Evolutionary conservation across 2,329 filamentous ascomycete genomes (phyloP), one percentile per base, ranked within the genome.

Genomic region (Coniella lustricola): DNA sequence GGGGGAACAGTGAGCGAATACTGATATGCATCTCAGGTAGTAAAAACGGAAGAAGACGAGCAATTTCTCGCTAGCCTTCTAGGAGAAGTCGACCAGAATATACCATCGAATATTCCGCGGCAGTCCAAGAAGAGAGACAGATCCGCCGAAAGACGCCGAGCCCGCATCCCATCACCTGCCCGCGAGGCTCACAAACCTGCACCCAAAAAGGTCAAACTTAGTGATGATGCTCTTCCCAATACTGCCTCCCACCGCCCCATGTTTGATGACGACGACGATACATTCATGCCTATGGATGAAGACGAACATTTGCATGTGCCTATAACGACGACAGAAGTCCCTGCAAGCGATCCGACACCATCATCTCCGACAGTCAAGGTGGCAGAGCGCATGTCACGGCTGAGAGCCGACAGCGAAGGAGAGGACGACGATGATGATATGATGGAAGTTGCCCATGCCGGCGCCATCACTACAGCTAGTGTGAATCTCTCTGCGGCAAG

Each of bases 281-380:
- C 71, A 39, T 76, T 76, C 47, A 68, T 77, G 29, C 63, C 68
- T 4, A 69, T 42, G 17, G 44, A 76, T 44, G 82, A 90, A 47
- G 84, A 93, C 54, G 82, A 84, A 59, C 63, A 69, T 35, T 56
- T 60, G 13, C 61, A 60, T 21, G 52, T 55, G 40, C 63, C 70
- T 35, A 56, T 59, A 10, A 60, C 60, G 21, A 52, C 54, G 43
- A 59, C 64, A 21, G 75, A 78, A 50, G 68, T 87, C n/a, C 76
- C 76, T n/a, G 91, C 93, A 82, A 90, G 86, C 63, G 90, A 96
- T 59, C 81, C 84, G 2, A 31, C 85, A 35, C 90, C 87, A 10
- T 97, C 91, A 1, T 97, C 93, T 1, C 93, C 93, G 1, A 82
- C 89, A 7, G 79, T 81, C 36, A 90, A 90, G 59, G 87, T 83